Conservation (phyloP, 345 rosid genomes). For the Gossypium turneri region DNA sequence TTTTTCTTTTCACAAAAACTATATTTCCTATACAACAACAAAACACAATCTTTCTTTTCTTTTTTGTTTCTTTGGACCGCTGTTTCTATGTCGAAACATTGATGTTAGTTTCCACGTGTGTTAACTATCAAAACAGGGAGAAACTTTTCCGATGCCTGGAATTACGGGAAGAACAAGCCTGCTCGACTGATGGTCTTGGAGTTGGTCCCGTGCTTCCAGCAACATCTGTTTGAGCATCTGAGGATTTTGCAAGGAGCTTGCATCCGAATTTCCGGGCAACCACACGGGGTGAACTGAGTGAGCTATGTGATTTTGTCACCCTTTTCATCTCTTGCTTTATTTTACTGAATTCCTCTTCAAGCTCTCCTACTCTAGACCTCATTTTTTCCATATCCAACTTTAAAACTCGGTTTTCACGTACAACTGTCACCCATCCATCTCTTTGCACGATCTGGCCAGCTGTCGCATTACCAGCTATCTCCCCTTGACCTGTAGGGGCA, state of each 20-base stretch:
- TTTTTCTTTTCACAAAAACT: slow-evolving; percentile 15
- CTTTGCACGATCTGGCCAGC: slow-evolving; percentile 69
- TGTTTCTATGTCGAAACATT: not conserved
- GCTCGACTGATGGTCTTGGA: slow-evolving; percentile 53
- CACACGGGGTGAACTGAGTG: slow-evolving; percentile 64
- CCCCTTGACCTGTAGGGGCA: slow-evolving; percentile 34
- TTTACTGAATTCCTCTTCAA: slow-evolving; percentile 77
- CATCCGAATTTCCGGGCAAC: slow-evolving; percentile 60
- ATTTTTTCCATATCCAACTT: slow-evolving; percentile 82
- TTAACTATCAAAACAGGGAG: slow-evolving; percentile 53
- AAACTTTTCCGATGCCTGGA: slow-evolving; percentile 79
- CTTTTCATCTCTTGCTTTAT: slow-evolving; percentile 80
- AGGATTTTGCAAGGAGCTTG: slow-evolving; percentile 62
- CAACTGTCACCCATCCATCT: slow-evolving; percentile 90
- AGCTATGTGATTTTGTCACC: slow-evolving; percentile 65
- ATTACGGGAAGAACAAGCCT: slow-evolving; percentile 47
- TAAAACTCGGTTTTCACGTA: slow-evolving; percentile 77
- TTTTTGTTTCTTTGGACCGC: slow-evolving; percentile 7
- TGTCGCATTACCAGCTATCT: slow-evolving; percentile 14
- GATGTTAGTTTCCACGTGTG: not conserved
- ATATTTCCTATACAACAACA: slow-evolving; percentile 13
- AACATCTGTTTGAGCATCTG: slow-evolving; percentile 45
- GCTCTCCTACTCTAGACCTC: slow-evolving; percentile 82
- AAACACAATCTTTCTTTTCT: not conserved
- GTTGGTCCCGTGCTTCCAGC: slow-evolving; percentile 37